Percentiles rank a stretch among this genome's conserved stretches.
Conservation (phyloP, 2,329 filamentous ascomycete species). For the Colletotrichum trifolii region DNA sequence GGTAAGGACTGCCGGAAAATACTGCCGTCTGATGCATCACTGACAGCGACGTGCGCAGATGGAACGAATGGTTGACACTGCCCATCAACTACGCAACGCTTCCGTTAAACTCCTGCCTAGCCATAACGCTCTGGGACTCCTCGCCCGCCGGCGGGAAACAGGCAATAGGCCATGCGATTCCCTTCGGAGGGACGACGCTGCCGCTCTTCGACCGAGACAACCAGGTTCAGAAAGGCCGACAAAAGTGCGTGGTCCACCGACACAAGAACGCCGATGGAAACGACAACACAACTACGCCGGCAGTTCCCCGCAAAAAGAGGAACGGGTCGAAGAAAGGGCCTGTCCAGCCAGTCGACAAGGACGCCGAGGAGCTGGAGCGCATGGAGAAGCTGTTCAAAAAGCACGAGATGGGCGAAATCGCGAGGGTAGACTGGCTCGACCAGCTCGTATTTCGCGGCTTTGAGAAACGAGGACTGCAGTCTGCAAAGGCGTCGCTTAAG, state of each 20-base stretch:
- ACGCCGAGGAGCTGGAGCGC: constrained; percentile 86
- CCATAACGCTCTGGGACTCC: constrained; percentile 95
- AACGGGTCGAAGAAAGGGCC: constrained; percentile 59
- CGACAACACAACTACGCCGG: constrained; percentile 82
- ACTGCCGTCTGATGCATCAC: background rate
- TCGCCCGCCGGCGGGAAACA: constrained; percentile 80
- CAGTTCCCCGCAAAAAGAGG: constrained; percentile 67
- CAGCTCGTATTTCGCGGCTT: constrained; percentile 91
- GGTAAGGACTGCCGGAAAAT: constrained; percentile 48
- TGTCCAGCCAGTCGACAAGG: constrained; percentile 69
- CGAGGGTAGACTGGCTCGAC: constrained; percentile 93
- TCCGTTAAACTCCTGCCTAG: constrained; percentile 83
- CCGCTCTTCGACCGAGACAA: constrained; percentile 93
- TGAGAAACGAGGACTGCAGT: constrained; percentile 78
- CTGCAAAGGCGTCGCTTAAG: constrained; percentile 72
- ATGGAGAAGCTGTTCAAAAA: constrained; percentile 94
- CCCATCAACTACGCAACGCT: constrained; percentile 87
- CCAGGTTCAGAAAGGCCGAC: constrained; percentile 88
- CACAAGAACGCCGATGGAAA: constrained; percentile 87
- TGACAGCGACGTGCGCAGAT: constrained; percentile 58
- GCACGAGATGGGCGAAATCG: constrained; percentile 97
- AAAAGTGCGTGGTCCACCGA: constrained; percentile 89
- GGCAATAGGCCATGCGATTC: constrained; percentile 80
- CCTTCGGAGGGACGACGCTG: constrained; percentile 94
- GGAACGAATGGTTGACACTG: constrained; percentile 96